A percentile compares a stretch with the other conserved stretches of the same genome.
phyloP scores from a whole-genome alignment of 192 early-diverging fungal genomes.

The Podila horticola region DNA sequence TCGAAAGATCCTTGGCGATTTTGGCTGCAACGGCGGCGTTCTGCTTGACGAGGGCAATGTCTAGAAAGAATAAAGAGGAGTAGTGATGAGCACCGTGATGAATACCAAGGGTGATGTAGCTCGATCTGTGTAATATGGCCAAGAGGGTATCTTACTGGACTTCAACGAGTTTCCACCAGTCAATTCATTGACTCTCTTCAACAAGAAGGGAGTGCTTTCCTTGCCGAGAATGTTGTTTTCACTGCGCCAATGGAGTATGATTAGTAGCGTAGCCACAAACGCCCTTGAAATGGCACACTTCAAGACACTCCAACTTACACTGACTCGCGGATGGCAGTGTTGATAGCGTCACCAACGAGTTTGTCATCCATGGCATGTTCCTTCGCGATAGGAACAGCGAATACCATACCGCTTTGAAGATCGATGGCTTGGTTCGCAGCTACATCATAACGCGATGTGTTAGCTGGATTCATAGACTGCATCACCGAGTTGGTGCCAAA shows the following conservation, averaged over 20 bases:
- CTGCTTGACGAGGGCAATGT: constrained; percentile 92
- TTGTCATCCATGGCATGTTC: constrained; percentile 68
- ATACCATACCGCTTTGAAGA: constrained; percentile 81
- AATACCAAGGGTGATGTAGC: not conserved
- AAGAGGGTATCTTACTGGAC: constrained; percentile 67
- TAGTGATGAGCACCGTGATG: not conserved
- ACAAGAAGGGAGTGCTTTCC: constrained; percentile 92
- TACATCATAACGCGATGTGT: not conserved
- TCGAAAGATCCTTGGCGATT: constrained; percentile 72
- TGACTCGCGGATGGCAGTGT: constrained; percentile 76
- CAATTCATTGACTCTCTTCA: constrained; percentile 85
- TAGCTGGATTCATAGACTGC: not conserved
- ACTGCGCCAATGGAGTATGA: constrained; percentile 28
- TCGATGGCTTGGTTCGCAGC: constrained; percentile 70
- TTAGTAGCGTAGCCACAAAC: not conserved
- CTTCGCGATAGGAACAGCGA: constrained; percentile 91
- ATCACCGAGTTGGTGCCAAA: not conserved
- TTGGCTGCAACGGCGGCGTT: constrained; percentile 86
- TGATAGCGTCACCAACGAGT: constrained; percentile 77
- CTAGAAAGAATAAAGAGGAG: constrained; percentile 33
- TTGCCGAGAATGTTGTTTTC: constrained; percentile 78
- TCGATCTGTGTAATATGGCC: not conserved
- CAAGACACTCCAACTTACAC: constrained; percentile 44
- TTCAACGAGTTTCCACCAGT: constrained; percentile 84
- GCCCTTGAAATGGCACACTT: not conserved